phyloP scores from a whole-genome alignment of 345 rosid genomes.

The Hibiscus syriacus region DNA sequence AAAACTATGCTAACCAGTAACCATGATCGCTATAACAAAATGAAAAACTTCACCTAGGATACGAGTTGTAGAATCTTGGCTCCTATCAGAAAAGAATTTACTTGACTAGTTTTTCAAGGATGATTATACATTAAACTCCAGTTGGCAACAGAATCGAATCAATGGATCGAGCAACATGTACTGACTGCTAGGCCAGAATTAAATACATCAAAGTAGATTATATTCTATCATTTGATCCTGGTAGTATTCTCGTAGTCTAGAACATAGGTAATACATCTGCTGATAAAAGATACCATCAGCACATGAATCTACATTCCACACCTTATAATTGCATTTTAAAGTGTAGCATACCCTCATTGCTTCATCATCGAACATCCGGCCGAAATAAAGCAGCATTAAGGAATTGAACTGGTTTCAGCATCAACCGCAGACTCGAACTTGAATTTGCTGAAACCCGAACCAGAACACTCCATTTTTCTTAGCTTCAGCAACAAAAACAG shows the following conservation, averaged over 20 bases:
- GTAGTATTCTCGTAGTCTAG: background rate
- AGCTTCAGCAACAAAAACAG: no score
- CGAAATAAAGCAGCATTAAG: no score
- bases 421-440: no score
- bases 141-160: background rate
- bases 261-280: background rate
- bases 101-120: background rate
- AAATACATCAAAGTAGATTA: background rate
- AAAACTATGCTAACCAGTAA: background rate
- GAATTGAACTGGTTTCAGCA: no score
- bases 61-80: background rate
- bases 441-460: background rate
- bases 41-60: background rate
- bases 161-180: background rate
- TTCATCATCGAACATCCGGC: no score
- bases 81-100: background rate
- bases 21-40: background rate
- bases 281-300: background rate
- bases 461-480: constrained; percentile 36
- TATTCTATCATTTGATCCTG: background rate
- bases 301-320: background rate
- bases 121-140: background rate
- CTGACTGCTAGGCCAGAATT: background rate
- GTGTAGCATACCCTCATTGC: no score
- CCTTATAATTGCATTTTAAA: no score